Conservation (phyloP, 2,329 filamentous ascomycete species). For the Esteya vermicola region DNA sequence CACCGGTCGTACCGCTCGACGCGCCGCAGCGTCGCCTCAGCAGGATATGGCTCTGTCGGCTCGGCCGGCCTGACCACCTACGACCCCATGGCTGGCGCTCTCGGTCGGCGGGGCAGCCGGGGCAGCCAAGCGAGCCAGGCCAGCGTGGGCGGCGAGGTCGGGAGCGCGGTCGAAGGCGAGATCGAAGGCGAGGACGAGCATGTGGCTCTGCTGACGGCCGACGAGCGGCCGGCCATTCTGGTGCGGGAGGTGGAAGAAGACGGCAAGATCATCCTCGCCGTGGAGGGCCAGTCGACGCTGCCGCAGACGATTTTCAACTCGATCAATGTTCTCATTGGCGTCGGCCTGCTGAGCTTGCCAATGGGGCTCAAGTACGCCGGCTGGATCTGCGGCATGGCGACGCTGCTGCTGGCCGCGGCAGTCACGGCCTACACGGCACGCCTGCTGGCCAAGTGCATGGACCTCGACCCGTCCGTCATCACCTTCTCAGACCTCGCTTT, state of each 20-base stretch:
- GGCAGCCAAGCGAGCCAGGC: too few relatives aligned
- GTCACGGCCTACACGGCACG: constrained; percentile 78
- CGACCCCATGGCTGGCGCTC: constrained; percentile 15
- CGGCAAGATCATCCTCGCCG: constrained; percentile 67
- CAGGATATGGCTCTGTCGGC: constrained; percentile 42
- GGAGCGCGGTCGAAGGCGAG: too few relatives aligned
- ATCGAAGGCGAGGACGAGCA: constrained; percentile 22
- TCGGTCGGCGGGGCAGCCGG: constrained; percentile 35
- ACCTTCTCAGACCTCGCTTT: constrained; percentile 92
- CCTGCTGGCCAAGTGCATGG: constrained; percentile 75
- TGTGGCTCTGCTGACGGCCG: constrained; percentile 22
- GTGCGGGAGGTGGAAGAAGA: constrained; percentile 83
- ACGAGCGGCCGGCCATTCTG: constrained; percentile 60
- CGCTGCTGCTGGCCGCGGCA: constrained; percentile 58
- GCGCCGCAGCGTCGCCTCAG: background rate
- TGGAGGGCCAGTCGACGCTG: constrained; percentile 87
- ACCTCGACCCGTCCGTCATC: constrained; percentile 70
- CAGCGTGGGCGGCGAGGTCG: too few relatives aligned
- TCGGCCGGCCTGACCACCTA: constrained; percentile 15
- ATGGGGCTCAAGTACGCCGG: constrained; percentile 78
- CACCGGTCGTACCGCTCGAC: constrained; percentile 45
- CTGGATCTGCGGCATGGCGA: constrained; percentile 69
- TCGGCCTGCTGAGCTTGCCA: constrained; percentile 79
- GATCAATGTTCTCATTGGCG: constrained; percentile 81
- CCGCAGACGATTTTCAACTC: constrained; percentile 96